These are phyloP conservation scores for Aspergillus saccharolyticus DNA, from an alignment of 495 filamentous ascomycete species.

Conservation along the genomic window DNA sequence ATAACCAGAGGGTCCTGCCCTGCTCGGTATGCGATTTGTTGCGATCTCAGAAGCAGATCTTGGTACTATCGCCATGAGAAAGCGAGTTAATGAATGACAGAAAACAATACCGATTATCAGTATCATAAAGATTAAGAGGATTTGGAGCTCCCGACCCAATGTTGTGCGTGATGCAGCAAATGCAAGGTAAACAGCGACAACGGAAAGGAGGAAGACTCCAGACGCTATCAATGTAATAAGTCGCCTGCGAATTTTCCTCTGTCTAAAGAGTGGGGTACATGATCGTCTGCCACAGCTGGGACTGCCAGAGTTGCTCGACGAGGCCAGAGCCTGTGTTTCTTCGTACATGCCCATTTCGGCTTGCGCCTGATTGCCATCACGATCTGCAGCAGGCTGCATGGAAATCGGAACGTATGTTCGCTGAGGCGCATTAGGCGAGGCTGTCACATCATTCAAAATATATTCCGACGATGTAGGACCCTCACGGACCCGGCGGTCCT, in stretches of 20 bases:
- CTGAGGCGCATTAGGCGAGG: conserved; percentile 2
- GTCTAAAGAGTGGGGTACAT: conserved; percentile 50
- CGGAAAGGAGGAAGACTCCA: conserved; percentile 46
- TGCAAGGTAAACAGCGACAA: conserved; percentile 60
- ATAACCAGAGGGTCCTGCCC: conserved; percentile 48
- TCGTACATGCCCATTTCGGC: neutral
- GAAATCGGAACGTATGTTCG: conserved; percentile 4
- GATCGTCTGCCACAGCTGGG: conserved; percentile 23
- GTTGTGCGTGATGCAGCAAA: conserved; percentile 55
- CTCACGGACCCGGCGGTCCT: neutral
- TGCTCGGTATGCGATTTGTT: conserved; percentile 25
- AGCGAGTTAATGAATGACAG: conserved; percentile 67
- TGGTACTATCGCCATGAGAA: conserved; percentile 58
- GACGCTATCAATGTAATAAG: conserved; percentile 55
- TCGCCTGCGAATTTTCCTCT: conserved; percentile 48
- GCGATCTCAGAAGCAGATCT: conserved; percentile 26
- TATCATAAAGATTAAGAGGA: conserved; percentile 72
- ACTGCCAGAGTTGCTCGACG: neutral
- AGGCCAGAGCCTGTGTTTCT: neutral
- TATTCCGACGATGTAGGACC: neutral
- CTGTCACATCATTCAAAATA: neutral
- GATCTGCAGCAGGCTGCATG: neutral
- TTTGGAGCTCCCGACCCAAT: conserved; percentile 59
- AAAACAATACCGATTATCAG: conserved; percentile 70
- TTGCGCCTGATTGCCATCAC: neutral